Evolutionary conservation across 371 early-diverging fungal species (phyloP).

Genomic region (Haplosporangium sp.): DNA sequence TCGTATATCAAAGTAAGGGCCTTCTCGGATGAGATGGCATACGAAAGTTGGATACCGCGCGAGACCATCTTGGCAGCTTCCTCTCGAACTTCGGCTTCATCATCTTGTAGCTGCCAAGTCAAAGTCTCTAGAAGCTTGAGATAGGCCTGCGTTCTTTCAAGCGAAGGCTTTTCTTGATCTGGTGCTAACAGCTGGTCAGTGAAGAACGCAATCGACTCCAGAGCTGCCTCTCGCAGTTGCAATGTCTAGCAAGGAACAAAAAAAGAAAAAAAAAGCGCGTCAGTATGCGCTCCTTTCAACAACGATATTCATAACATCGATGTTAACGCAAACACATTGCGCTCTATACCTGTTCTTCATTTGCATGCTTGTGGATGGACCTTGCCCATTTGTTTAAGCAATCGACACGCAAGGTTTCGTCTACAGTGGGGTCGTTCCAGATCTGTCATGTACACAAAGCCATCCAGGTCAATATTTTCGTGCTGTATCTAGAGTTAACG

Average conservation of each 20-base stretch:
- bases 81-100: constrained; percentile 78
- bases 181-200: constrained; percentile 56
- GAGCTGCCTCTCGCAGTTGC: constrained; percentile 68
- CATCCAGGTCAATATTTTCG: background rate
- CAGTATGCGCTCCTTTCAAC: background rate
- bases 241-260: constrained; percentile 53
- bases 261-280: background rate
- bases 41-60: constrained; percentile 56
- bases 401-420: constrained; percentile 35
- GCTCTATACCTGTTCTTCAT: constrained; percentile 58
- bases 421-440: constrained; percentile 36
- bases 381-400: constrained; percentile 62
- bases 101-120: constrained; percentile 69
- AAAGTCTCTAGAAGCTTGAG: constrained; percentile 33
- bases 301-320: too few relatives aligned
- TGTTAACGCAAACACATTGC: too few relatives aligned
- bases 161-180: constrained; percentile 34
- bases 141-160: constrained; percentile 48
- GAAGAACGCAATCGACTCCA: constrained; percentile 61
- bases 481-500: background rate
- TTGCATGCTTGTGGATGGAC: constrained; percentile 61
- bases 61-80: constrained; percentile 68
- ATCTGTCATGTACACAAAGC: constrained; percentile 16
- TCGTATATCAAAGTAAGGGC: constrained; percentile 42
- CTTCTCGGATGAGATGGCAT: constrained; percentile 44